A percentile compares a stretch with the other conserved stretches of the same genome.
Evolutionary conservation across 805 yeast genomes (phyloP).

Genomic region (Clavispora santaluciae): DNA sequence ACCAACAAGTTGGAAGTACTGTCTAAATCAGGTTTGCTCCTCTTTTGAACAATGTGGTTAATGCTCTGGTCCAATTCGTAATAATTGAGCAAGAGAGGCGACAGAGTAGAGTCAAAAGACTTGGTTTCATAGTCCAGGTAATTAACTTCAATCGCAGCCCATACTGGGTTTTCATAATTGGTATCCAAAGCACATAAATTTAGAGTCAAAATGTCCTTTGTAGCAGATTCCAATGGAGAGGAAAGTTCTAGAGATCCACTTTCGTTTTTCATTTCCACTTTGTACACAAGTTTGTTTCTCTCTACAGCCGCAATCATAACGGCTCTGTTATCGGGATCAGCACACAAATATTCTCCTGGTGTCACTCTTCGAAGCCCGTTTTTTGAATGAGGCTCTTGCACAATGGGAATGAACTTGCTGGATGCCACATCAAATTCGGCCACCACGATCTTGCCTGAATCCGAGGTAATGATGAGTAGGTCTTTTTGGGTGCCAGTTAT

Average conservation of each 20-base stretch:
- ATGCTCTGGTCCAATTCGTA: slow-evolving; percentile 86
- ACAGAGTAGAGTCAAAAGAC: slow-evolving; percentile 8
- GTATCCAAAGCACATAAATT: slow-evolving; percentile 60
- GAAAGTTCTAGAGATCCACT: slow-evolving; percentile 46
- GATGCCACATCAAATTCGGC: slow-evolving; percentile 40
- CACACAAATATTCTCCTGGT: slow-evolving; percentile 69
- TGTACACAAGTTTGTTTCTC: slow-evolving; percentile 65
- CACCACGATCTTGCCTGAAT: slow-evolving; percentile 67
- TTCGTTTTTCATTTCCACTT: slow-evolving; percentile 43
- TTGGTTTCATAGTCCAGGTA: slow-evolving; percentile 31
- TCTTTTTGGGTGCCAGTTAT: slow-evolving; percentile 53
- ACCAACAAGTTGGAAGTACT: slow-evolving; percentile 47
- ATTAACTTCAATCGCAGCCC: slow-evolving; percentile 73
- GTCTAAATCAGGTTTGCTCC: slow-evolving; percentile 16
- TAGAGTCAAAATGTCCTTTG: slow-evolving; percentile 49
- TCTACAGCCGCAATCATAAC: slow-evolving; percentile 69
- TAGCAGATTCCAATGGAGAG: slow-evolving; percentile 69
- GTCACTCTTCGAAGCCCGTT: slow-evolving; percentile 69
- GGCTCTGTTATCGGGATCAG: slow-evolving; percentile 72
- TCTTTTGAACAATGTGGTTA: slow-evolving; percentile 60
- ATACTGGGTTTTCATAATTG: slow-evolving; percentile 76
- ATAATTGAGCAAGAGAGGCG: slow-evolving; percentile 42
- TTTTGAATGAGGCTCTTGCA: slow-evolving; percentile 66
- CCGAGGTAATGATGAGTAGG: slow-evolving; percentile 64
- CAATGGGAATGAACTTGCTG: slow-evolving; percentile 40